These are phyloP conservation scores for Xylariaceae sp. DNA, from an alignment of 2,329 filamentous ascomycete species.

Conservation along the genomic window DNA sequence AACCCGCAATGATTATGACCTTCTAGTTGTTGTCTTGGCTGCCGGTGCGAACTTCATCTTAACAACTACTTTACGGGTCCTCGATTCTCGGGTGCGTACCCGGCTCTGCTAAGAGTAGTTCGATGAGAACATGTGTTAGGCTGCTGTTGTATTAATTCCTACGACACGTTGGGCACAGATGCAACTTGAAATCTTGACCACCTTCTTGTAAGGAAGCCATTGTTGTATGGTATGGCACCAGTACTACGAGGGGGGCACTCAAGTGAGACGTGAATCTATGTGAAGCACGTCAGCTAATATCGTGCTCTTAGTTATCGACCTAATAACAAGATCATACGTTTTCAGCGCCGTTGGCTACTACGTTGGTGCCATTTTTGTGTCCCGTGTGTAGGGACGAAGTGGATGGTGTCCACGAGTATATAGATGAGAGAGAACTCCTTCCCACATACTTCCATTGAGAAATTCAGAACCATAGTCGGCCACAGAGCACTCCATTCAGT, in stretches of 20 bases:
- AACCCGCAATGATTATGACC: background rate
- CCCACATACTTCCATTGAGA: background rate
- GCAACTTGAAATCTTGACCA: background rate
- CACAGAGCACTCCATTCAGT: background rate
- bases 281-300: background rate
- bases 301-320: background rate
- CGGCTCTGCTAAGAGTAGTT: too few species aligned
- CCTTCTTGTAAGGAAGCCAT: background rate
- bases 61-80: too few species aligned
- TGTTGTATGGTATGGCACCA: background rate
- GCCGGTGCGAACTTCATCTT: too few species aligned
- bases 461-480: background rate
- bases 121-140: background rate
- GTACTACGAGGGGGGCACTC: background rate
- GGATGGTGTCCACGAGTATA: background rate
- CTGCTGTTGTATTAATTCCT: background rate
- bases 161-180: background rate
- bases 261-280: background rate
- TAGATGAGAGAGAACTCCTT: background rate
- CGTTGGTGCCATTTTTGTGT: background rate
- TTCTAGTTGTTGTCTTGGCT: too few species aligned
- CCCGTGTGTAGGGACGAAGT: background rate
- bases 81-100: too few species aligned
- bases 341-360: background rate
- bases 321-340: background rate